Evolutionary conservation across 306 rosid species (phyloP).

Genomic region (Bauhinia variegata): DNA sequence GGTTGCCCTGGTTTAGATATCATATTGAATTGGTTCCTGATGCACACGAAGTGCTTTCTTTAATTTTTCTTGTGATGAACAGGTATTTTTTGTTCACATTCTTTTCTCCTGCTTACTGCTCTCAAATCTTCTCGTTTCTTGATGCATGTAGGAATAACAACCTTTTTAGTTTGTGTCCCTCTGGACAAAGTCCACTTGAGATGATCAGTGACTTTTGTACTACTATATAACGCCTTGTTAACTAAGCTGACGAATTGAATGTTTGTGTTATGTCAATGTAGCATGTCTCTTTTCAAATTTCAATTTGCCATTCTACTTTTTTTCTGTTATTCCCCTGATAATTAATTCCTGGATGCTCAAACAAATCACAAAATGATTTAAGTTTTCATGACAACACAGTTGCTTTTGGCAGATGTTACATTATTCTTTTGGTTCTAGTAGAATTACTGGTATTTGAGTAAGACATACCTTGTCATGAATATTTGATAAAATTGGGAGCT

Average conservation of each 20-base stretch:
- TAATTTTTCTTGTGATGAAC: conserved; percentile 12
- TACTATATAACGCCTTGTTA: background rate
- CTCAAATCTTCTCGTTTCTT: no score
- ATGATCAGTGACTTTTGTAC: background rate
- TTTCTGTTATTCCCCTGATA: background rate
- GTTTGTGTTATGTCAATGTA: no score
- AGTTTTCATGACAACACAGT: background rate
- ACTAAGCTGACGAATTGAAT: background rate
- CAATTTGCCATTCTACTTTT: background rate
- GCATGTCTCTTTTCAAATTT: background rate
- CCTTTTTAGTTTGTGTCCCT: no score
- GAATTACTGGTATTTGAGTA: background rate
- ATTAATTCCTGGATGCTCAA: background rate
- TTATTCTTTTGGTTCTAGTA: background rate
- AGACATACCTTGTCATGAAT: background rate
- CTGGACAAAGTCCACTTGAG: no score
- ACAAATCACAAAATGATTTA: background rate
- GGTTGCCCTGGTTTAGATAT: conserved; percentile 11
- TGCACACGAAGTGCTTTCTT: no score
- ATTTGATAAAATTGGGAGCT: conserved; percentile 1
- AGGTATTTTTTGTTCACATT: no score
- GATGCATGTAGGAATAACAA: no score
- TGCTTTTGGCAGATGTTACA: background rate
- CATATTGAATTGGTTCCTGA: conserved; percentile 2
- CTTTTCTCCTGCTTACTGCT: no score